Evolutionary conservation across 208 protist genomes (phyloP).

Genomic region (Leishmania arabica): DNA sequence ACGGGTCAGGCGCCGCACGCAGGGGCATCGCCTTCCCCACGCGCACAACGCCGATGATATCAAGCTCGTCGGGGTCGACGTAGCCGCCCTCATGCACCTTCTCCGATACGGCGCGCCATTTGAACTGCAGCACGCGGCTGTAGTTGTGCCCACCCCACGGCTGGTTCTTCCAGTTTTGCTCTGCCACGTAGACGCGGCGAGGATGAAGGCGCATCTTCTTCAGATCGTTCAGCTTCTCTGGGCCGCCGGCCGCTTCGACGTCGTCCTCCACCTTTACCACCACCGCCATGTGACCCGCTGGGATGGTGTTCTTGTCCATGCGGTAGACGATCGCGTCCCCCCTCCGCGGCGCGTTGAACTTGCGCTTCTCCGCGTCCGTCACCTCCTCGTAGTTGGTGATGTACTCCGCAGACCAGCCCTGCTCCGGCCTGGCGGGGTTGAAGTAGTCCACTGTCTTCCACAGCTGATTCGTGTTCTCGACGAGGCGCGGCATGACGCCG

Average conservation of each 20-base stretch:
- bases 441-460: slow-evolving; percentile 43
- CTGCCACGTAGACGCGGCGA: slow-evolving; percentile 62
- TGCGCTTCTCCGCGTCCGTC: slow-evolving; percentile 37
- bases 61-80: slow-evolving; percentile 32
- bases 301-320: background rate
- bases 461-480: slow-evolving; percentile 30
- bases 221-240: slow-evolving; percentile 36
- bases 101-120: slow-evolving; percentile 36
- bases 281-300: slow-evolving; percentile 53
- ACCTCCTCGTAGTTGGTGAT: slow-evolving; percentile 47
- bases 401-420: slow-evolving; percentile 42
- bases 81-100: slow-evolving; percentile 34
- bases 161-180: slow-evolving; percentile 69
- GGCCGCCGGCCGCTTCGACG: slow-evolving; percentile 39
- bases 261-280: slow-evolving; percentile 65
- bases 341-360: slow-evolving; percentile 42
- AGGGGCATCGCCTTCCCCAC: slow-evolving; percentile 37
- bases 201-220: slow-evolving; percentile 45
- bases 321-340: slow-evolving; percentile 53
- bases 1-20: slow-evolving; percentile 13
- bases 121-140: slow-evolving; percentile 51
- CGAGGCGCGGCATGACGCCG: slow-evolving; percentile 32
- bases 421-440: slow-evolving; percentile 37
- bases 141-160: slow-evolving; percentile 56
- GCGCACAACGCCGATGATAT: slow-evolving; percentile 42